Conservation (phyloP, 176 grass and related monocot species). For the Oryza meyeriana region DNA sequence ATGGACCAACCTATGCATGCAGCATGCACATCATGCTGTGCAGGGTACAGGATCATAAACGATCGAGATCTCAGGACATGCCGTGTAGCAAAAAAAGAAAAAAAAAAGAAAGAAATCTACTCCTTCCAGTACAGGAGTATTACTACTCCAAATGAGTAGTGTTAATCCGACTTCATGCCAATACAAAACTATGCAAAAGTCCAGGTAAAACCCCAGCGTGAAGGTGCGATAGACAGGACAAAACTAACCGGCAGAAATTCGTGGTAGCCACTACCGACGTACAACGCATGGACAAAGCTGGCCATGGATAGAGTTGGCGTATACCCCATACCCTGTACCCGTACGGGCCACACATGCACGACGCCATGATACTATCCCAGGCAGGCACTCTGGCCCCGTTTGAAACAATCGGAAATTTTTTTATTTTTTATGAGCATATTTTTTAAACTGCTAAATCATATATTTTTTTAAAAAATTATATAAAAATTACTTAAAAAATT, state of each 20-base stretch:
- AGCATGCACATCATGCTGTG: background rate
- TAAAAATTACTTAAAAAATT: too few relatives aligned
- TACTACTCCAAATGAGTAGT: background rate
- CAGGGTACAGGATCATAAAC: background rate
- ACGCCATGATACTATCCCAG: background rate
- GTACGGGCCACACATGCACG: background rate
- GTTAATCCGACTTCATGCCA: background rate
- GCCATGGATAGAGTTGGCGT: background rate
- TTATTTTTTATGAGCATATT: too few relatives aligned
- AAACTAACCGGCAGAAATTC: background rate
- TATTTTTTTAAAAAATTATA: too few relatives aligned
- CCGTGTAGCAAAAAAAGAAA: background rate
- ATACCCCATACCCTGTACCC: background rate
- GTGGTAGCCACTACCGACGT: background rate
- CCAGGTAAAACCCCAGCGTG: background rate
- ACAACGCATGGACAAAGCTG: background rate
- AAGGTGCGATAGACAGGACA: background rate
- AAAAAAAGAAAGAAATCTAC: too few relatives aligned
- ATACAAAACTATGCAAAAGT: background rate
- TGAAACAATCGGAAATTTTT: too few relatives aligned
- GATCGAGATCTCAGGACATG: constrained; percentile 7
- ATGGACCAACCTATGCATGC: background rate
- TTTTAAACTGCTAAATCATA: too few relatives aligned
- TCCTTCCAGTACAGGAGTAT: too few relatives aligned
- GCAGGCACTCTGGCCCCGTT: too few relatives aligned